Percentiles rank a stretch among this genome's conserved stretches.
These are phyloP conservation scores for Metschnikowia borealis DNA, from an alignment of 805 yeast species.

Conservation along the genomic window DNA sequence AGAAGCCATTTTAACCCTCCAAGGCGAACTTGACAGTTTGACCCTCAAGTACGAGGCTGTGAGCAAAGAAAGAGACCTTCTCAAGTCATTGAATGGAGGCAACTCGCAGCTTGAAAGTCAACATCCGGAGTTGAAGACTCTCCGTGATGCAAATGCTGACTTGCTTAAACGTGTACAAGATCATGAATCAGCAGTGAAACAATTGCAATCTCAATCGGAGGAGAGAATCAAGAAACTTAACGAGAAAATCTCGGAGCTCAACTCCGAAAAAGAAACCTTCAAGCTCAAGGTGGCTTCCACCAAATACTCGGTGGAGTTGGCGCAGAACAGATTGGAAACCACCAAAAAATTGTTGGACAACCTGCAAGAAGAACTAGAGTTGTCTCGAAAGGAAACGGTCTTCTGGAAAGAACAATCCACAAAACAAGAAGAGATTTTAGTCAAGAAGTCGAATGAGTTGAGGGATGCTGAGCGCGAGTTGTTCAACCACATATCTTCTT, in stretches of 20 bases:
- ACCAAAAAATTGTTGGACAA: constrained; percentile 31
- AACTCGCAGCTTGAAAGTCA: constrained; percentile 5
- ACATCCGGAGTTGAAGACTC: constrained; percentile 21
- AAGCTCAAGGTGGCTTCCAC: constrained; percentile 50
- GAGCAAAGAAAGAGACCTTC: constrained; percentile 66
- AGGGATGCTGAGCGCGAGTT: constrained; percentile 46
- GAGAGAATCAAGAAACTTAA: constrained; percentile 46
- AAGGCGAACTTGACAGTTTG: constrained; percentile 51
- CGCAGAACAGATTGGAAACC: constrained; percentile 50
- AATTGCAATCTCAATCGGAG: constrained; percentile 36
- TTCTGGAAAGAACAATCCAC: constrained; percentile 42
- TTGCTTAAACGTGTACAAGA: constrained; percentile 33
- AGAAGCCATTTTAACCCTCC: constrained; percentile 60
- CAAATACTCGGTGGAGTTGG: constrained; percentile 49
- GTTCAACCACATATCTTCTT: constrained; percentile 42
- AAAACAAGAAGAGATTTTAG: constrained; percentile 34
- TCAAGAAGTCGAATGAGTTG: constrained; percentile 45
- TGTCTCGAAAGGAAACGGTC: constrained; percentile 25
- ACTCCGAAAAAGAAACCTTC: constrained; percentile 36
- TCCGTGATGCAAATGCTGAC: constrained; percentile 26
- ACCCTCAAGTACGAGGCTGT: constrained; percentile 51
- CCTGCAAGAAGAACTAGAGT: constrained; percentile 25
- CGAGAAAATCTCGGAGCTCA: constrained; percentile 26
- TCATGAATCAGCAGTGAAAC: constrained; percentile 33
- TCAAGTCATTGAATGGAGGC: constrained; percentile 29